These are phyloP conservation scores for Akanthomyces uredinophilus DNA, from an alignment of 2,329 filamentous ascomycete species.

Conservation along the genomic window DNA sequence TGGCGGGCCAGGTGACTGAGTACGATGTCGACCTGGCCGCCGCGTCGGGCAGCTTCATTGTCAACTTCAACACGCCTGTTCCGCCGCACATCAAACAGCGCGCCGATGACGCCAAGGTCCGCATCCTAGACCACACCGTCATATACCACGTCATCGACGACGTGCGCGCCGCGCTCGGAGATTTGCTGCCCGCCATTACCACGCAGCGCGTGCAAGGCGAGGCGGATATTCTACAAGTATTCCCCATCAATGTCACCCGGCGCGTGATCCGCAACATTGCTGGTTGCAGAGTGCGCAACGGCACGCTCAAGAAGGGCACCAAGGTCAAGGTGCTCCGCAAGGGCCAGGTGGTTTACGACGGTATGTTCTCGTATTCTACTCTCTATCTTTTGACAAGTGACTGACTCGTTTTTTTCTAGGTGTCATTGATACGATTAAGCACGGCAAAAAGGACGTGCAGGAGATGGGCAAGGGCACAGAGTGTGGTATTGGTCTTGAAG, in stretches of 20 bases:
- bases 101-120: conserved; percentile 67
- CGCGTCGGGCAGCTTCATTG: conserved; percentile 66
- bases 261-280: conserved; percentile 70
- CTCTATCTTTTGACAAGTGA: conserved; percentile 3
- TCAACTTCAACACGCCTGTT: conserved; percentile 79
- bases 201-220: conserved; percentile 74
- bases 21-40: conserved; percentile 87
- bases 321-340: conserved; percentile 68
- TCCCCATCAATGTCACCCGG: conserved; percentile 75
- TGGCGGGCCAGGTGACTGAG: conserved; percentile 73
- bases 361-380: conserved; percentile 46
- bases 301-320: conserved; percentile 57
- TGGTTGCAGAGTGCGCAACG: conserved; percentile 83
- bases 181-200: conserved; percentile 62
- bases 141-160: conserved; percentile 78
- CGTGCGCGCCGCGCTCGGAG: conserved; percentile 62
- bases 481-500: conserved; percentile 81
- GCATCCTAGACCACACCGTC: conserved; percentile 78
- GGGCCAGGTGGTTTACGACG: conserved; percentile 71
- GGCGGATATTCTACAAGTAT: conserved; percentile 77
- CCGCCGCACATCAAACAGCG: conserved; percentile 62
- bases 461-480: conserved; percentile 93
- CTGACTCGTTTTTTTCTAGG: conserved; percentile 45
- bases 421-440: conserved; percentile 74
- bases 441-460: conserved; percentile 83